Evolutionary conservation across 2,329 filamentous ascomycete genomes (phyloP), one percentile per base, ranked within the genome.

Genomic region (Plenodomus lindquistii): DNA sequence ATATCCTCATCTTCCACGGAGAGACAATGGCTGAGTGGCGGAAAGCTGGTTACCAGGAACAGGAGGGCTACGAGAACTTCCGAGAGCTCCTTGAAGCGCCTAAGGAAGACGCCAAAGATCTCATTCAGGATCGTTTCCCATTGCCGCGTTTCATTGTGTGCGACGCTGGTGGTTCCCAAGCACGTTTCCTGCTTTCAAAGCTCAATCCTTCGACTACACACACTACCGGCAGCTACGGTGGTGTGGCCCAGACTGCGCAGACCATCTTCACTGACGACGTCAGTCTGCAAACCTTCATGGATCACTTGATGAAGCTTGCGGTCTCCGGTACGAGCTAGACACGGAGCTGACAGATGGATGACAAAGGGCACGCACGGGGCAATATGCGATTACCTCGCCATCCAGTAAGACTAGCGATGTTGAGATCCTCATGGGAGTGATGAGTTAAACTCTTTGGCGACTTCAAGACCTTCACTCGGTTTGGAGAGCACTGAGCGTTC

Each of bases 191-290:
- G 48, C 80, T 99, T 37, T 96, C 91, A 35, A 99, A 99, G 78
- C 85, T 99, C 51, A 99, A 99, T 75, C 94, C 94, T 0, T 96
- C 90, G 1, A 99, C 94, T 3, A 99, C 94, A 13, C 94, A 99
- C 73, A 97, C 94, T 0, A 92, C 88, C 0, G 90, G 91, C 44
- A 88, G 89, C 11, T 97, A 96, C 67, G 94, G 94, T 46, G 92
- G 91, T 53, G 89, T 93, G 40, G 85, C 88, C 22, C 89, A 93
- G 67, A 92, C 88, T 39, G 92, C 93, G 8, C 94, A 99, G 75
- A 99, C 94, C 4, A 99, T 99, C 65, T 99, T 99, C 77, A 99
- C 94, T 1, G 94, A 99, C 67, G 94, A 99, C 73, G 94, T 99
- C 45, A 97, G 91, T 45, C 78, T 99, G 69, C 93, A 97, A 75